phyloP scores from a whole-genome alignment of 2,329 filamentous ascomycete species.

The Pseudogymnoascus sp. region DNA sequence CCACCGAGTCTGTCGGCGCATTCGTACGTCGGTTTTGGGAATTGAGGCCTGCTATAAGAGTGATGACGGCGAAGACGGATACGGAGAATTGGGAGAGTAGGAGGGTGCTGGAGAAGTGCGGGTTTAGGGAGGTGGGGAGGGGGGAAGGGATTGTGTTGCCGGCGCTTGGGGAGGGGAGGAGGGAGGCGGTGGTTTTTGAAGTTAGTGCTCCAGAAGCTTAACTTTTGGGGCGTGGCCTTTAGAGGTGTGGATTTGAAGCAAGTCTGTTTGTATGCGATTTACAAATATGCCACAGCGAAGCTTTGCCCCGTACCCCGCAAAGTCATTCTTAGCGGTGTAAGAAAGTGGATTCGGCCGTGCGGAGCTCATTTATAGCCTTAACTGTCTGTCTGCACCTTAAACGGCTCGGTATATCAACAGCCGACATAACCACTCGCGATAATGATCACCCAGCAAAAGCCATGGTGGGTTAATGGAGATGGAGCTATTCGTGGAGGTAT shows the following conservation, averaged over 20 bases:
- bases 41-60: slow-evolving; percentile 6
- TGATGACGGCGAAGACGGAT: slow-evolving; percentile 20
- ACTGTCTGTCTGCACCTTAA: background rate
- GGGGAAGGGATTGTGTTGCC: slow-evolving; percentile 1
- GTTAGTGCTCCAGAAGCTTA: background rate
- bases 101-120: slow-evolving; percentile 23
- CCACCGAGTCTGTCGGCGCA: slow-evolving; percentile 11
- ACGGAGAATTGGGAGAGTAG: slow-evolving; percentile 19
- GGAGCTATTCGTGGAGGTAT: slow-evolving; percentile 2
- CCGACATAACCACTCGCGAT: slow-evolving; percentile 10
- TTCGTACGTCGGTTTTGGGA: slow-evolving; percentile 8
- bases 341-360: slow-evolving; percentile 2
- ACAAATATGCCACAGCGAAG: background rate
- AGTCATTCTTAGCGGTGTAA: background rate
- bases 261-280: background rate
- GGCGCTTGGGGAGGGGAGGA: background rate
- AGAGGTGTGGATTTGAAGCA: too few relatives aligned
- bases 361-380: background rate
- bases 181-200: background rate
- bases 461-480: background rate
- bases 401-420: background rate
- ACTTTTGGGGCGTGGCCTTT: too few relatives aligned
- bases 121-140: slow-evolving; percentile 17
- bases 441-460: background rate
- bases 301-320: background rate